Percentiles rank a stretch among this genome's conserved stretches.
Evolutionary conservation across 139 green algal genomes (phyloP).

Genomic region (Chlorella ohadii): DNA sequence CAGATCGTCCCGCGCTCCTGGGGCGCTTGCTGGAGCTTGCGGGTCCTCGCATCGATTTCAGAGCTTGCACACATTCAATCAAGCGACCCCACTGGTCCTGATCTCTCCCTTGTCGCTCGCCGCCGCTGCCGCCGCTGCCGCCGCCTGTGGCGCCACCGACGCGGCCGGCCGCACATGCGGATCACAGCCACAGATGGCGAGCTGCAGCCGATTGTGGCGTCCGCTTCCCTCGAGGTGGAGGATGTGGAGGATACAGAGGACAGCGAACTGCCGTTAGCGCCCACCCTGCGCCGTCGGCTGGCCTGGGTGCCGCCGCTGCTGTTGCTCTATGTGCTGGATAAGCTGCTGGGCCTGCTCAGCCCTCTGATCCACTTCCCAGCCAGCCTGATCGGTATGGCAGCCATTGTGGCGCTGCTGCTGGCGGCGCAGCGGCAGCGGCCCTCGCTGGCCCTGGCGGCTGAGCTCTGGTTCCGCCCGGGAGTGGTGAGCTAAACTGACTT

Average conservation of each 20-base stretch:
- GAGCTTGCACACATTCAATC: no score
- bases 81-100: no score
- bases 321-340: neutral
- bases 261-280: neutral
- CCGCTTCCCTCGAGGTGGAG: neutral
- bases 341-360: neutral
- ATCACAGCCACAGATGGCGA: no score
- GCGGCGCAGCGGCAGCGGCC: neutral
- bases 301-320: neutral
- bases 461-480: slow-evolving; percentile 47
- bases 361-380: neutral
- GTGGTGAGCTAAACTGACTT: slow-evolving; percentile 44
- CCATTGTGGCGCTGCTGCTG: slow-evolving; percentile 20
- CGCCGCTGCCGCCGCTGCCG: no score
- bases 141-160: no score
- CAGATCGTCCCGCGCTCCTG: no score
- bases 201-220: no score
- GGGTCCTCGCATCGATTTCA: no score
- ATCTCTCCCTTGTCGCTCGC: no score
- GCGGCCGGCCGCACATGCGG: no score
- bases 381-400: slow-evolving; percentile 17
- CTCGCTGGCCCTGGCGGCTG: neutral
- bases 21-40: no score
- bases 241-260: neutral
- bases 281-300: neutral